Evolutionary conservation across 2,329 filamentous ascomycete species (phyloP).

Genomic region (Verticillium tricorpus): DNA sequence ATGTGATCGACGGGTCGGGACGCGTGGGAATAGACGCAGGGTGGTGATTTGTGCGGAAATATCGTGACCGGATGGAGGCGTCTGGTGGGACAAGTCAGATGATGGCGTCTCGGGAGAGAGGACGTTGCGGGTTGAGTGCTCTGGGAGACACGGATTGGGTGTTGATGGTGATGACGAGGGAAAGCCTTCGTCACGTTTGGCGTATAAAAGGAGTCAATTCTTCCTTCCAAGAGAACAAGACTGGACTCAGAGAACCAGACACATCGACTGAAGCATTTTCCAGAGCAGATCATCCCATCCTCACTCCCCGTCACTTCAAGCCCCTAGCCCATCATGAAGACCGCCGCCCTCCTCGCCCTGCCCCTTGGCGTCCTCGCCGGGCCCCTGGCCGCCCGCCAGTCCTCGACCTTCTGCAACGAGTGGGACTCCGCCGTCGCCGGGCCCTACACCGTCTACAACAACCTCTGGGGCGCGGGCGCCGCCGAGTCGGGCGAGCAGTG

Average conservation of each 20-base stretch:
- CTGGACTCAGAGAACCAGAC: not conserved
- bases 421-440: constrained; percentile 23
- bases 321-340: not conserved
- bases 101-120: not conserved
- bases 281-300: not conserved
- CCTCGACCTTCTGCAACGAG: constrained; percentile 22
- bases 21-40: not conserved
- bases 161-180: not conserved
- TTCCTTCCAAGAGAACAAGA: not conserved
- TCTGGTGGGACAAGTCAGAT: not conserved
- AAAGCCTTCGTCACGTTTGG: not conserved
- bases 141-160: not conserved
- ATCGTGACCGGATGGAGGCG: not conserved
- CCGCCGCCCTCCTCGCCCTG: not conserved
- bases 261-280: not conserved
- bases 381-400: constrained; percentile 11
- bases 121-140: not conserved
- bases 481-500: constrained; percentile 33
- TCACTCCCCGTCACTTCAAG: not conserved
- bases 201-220: not conserved
- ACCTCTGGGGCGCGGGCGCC: constrained; percentile 31
- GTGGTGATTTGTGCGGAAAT: not conserved
- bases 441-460: constrained; percentile 33
- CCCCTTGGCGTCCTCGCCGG: not conserved
- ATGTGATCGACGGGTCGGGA: not conserved